Conservation (phyloP, 305 asterid genomes). For the Plantago lanceolata region DNA sequence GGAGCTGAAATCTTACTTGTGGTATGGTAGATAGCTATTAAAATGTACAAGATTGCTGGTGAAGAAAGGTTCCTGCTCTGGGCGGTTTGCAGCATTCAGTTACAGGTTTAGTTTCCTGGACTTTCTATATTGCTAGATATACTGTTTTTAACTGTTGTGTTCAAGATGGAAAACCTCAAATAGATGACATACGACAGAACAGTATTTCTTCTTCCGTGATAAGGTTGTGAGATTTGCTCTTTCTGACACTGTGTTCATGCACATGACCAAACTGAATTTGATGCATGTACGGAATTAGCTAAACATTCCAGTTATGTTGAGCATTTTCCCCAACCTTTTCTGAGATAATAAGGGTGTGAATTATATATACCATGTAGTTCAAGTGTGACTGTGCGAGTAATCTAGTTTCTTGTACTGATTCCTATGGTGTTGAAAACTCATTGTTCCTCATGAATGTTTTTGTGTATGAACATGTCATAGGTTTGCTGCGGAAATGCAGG, state of each 20-base stretch:
- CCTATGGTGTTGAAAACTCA: slow-evolving; percentile 9
- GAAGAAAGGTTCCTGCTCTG: slow-evolving; percentile 94
- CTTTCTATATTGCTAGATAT: neutral
- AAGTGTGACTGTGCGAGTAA: slow-evolving; percentile 12
- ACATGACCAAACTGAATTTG: neutral
- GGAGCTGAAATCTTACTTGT: slow-evolving; percentile 10
- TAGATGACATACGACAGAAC: no score
- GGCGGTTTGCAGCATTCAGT: slow-evolving; percentile 98
- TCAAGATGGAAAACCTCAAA: neutral
- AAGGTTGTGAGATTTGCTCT: no score
- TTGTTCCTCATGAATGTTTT: slow-evolving; percentile 18
- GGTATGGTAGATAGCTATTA: slow-evolving; percentile 71
- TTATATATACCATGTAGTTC: neutral
- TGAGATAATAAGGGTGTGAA: slow-evolving; percentile 19
- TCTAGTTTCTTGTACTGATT: slow-evolving; percentile 6
- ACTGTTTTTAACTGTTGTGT: neutral
- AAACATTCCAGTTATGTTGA: slow-evolving; percentile 13
- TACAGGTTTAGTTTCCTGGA: slow-evolving; percentile 60
- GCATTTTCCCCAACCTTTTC: neutral
- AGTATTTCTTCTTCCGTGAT: no score
- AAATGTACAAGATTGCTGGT: slow-evolving; percentile 82
- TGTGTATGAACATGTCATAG: slow-evolving; percentile 39
- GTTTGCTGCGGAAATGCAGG: slow-evolving; percentile 82
- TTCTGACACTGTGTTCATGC: neutral
- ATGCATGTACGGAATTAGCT: neutral